These are phyloP conservation scores for Komagataella kurtzmanii DNA, from an alignment of 805 yeast genomes.

Conservation along the genomic window DNA sequence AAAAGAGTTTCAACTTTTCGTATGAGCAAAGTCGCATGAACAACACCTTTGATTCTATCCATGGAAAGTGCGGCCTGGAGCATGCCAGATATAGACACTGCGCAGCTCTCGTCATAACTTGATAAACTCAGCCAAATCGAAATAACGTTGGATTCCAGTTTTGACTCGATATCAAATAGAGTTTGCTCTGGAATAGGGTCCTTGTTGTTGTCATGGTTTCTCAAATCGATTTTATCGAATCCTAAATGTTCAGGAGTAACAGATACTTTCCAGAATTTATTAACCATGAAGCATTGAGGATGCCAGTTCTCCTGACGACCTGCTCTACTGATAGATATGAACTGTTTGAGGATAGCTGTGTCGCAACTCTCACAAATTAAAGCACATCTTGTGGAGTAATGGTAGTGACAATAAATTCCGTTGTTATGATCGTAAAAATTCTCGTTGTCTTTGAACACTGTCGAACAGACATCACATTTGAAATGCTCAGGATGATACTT, in stretches of 20 bases:
- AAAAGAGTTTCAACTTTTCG: slow-evolving; percentile 66
- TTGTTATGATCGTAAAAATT: slow-evolving; percentile 83
- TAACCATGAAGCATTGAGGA: slow-evolving; percentile 97
- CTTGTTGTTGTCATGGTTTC: slow-evolving; percentile 2
- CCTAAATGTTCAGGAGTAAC: slow-evolving; percentile 52
- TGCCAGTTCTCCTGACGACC: slow-evolving; percentile 96
- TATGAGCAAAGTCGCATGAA: slow-evolving; percentile 60
- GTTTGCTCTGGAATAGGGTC: slow-evolving; percentile 21
- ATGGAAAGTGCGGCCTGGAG: slow-evolving; percentile 69
- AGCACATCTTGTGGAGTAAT: slow-evolving; percentile 78
- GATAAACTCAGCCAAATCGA: slow-evolving; percentile 80
- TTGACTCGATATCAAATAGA: slow-evolving; percentile 44
- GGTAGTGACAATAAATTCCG: slow-evolving; percentile 80
- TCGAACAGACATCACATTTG: slow-evolving; percentile 76
- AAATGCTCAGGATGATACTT: slow-evolving; percentile 94
- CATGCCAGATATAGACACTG: slow-evolving; percentile 85
- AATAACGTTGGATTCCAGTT: slow-evolving; percentile 42
- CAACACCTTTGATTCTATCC: slow-evolving; percentile 52
- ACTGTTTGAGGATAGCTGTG: slow-evolving; percentile 84
- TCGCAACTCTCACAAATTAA: slow-evolving; percentile 89
- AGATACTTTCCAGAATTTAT: slow-evolving; percentile 89
- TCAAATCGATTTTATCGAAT: slow-evolving; percentile 7
- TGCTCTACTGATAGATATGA: slow-evolving; percentile 83
- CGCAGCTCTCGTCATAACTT: slow-evolving; percentile 82
- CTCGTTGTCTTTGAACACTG: slow-evolving; percentile 74